A percentile compares a stretch with the other conserved stretches of the same genome.
phyloP scores from a whole-genome alignment of 1,139 yeast genomes.

The Yamadazyma conglobata region DNA sequence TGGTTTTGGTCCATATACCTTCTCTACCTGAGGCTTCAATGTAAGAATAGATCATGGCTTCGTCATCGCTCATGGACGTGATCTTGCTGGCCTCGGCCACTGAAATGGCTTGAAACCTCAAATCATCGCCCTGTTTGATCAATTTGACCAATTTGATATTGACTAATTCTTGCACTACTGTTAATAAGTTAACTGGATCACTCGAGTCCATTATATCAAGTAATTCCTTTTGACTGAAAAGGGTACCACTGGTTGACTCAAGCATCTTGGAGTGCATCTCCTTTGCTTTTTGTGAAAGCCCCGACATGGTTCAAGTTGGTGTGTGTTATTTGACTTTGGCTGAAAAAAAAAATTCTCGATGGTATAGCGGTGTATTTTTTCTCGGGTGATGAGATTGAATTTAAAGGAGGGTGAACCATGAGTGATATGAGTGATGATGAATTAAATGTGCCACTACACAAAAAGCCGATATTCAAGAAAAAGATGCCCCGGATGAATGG shows the following conservation, averaged over 20 bases:
- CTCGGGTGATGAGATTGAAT: neutral
- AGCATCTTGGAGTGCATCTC: conserved; percentile 60
- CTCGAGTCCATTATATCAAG: conserved; percentile 30
- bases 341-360: too few species aligned
- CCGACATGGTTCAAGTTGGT: conserved; percentile 7
- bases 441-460: conserved; percentile 6
- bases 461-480: conserved; percentile 19
- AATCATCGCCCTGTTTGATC: conserved; percentile 58
- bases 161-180: conserved; percentile 61
- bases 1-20: conserved; percentile 94
- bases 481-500: conserved; percentile 11
- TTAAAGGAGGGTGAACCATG: conserved; percentile 1
- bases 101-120: conserved; percentile 71
- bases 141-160: conserved; percentile 66
- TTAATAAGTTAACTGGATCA: conserved; percentile 42
- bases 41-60: conserved; percentile 84
- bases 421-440: conserved; percentile 4
- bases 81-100: conserved; percentile 66
- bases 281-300: conserved; percentile 48
- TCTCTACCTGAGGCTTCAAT: conserved; percentile 93
- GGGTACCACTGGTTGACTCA: conserved; percentile 39
- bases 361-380: neutral
- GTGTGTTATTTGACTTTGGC: too few species aligned
- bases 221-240: conserved; percentile 58
- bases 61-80: conserved; percentile 77